Evolutionary conservation across 441 rosid species (phyloP).

Genomic region (Croton laevigatus): DNA sequence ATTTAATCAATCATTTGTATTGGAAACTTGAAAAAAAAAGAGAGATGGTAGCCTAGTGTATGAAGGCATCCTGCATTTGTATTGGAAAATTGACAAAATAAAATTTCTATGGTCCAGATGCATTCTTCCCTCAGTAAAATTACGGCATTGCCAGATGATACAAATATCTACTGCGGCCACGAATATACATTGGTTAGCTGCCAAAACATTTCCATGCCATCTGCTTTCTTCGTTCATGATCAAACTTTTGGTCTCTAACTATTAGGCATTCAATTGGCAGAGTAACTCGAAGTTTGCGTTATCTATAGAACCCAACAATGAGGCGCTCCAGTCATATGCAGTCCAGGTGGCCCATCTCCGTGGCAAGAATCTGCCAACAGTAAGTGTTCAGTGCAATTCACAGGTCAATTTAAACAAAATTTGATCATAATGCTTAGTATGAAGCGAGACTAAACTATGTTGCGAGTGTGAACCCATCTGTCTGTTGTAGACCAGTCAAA

Average conservation of each 20-base stretch:
- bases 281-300: slow-evolving; percentile 85
- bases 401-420: not conserved
- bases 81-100: not conserved
- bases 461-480: no score
- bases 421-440: not conserved
- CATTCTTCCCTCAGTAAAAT: slow-evolving; percentile 69
- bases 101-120: slow-evolving; percentile 57
- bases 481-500: no score
- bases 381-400: slow-evolving; percentile 26
- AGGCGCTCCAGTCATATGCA: slow-evolving; percentile 75
- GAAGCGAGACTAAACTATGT: no score
- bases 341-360: slow-evolving; percentile 72
- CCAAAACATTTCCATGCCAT: slow-evolving; percentile 2
- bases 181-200: slow-evolving; percentile 84
- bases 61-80: no score
- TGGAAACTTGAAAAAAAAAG: not conserved
- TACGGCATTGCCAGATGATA: slow-evolving; percentile 73
- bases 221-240: slow-evolving; percentile 6
- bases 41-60: not conserved
- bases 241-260: slow-evolving; percentile 13
- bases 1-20: not conserved
- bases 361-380: slow-evolving; percentile 82
- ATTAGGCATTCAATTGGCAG: slow-evolving; percentile 39
- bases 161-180: slow-evolving; percentile 77
- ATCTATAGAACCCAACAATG: slow-evolving; percentile 86